Evolutionary conservation across 257 asterid genomes (phyloP).

Genomic region (Solanum rostratum): DNA sequence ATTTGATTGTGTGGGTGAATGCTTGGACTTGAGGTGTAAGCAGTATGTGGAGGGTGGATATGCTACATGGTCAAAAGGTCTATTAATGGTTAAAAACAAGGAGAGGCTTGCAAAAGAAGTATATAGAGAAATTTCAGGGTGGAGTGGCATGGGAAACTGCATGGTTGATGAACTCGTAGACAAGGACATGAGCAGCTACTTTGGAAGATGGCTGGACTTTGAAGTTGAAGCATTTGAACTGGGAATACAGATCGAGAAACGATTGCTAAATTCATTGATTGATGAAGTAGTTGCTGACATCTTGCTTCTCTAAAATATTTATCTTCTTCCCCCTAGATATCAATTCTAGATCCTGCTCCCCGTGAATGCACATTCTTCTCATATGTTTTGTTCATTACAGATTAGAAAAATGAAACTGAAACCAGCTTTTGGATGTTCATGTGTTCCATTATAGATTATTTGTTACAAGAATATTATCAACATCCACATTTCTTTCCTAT

Average conservation of each 20-base stretch:
- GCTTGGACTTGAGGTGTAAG: slow-evolving; percentile 49
- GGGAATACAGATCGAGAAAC: slow-evolving; percentile 58
- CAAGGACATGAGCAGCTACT: slow-evolving; percentile 67
- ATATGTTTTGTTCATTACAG: background rate
- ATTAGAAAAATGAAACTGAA: background rate
- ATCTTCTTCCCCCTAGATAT: background rate
- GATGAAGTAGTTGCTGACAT: slow-evolving; percentile 74
- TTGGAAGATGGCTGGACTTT: slow-evolving; percentile 81
- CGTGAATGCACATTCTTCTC: background rate
- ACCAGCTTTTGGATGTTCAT: background rate
- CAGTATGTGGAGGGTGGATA: slow-evolving; percentile 41
- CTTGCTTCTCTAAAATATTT: slow-evolving; percentile 22
- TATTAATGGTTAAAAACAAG: slow-evolving; percentile 26
- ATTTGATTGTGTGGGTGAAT: slow-evolving; percentile 61
- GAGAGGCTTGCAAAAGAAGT: slow-evolving; percentile 60
- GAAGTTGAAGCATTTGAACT: slow-evolving; percentile 71
- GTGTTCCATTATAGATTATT: background rate
- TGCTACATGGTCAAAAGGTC: slow-evolving; percentile 47
- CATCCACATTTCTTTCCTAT: background rate
- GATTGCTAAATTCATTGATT: slow-evolving; percentile 54
- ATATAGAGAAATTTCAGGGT: slow-evolving; percentile 45
- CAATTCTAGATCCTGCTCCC: background rate
- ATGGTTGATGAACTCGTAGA: slow-evolving; percentile 90
- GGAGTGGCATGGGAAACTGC: slow-evolving; percentile 47
- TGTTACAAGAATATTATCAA: background rate